A percentile compares a stretch with the other conserved stretches of the same genome.
These are phyloP conservation scores for Sporisorium scitamineum DNA, from an alignment of 1,284 basidiomycete species.

Conservation along the genomic window DNA sequence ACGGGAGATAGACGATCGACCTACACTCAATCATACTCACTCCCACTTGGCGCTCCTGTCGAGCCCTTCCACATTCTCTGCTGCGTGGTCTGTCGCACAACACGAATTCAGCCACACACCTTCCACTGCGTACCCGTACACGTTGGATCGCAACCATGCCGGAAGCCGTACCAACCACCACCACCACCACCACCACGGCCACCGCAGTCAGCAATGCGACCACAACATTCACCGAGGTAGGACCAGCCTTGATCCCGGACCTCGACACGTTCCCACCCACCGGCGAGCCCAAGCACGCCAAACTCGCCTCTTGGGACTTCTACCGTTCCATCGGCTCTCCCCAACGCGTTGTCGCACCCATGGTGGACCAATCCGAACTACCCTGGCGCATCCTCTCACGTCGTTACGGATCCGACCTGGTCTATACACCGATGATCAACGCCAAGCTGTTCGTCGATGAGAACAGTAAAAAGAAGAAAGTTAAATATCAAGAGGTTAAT, in stretches of 20 bases:
- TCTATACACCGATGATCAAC: slow-evolving; percentile 98
- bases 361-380: slow-evolving; percentile 97
- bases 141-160: slow-evolving; percentile 23
- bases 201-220: not conserved
- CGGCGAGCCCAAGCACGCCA: slow-evolving; percentile 69
- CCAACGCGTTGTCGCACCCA: slow-evolving; percentile 90
- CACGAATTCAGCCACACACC: not conserved
- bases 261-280: slow-evolving; percentile 63
- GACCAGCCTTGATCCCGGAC: slow-evolving; percentile 31
- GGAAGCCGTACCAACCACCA: slow-evolving; percentile 20
- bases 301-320: slow-evolving; percentile 83
- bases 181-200: not conserved
- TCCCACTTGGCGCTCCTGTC: slow-evolving; percentile 13
- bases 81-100: not conserved
- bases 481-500: slow-evolving; percentile 43
- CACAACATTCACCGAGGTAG: slow-evolving; percentile 20
- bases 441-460: slow-evolving; percentile 80
- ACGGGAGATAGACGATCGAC: not conserved
- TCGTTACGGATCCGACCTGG: slow-evolving; percentile 82
- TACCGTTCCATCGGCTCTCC: slow-evolving; percentile 85
- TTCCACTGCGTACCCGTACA: not conserved
- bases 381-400: slow-evolving; percentile 87
- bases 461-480: slow-evolving; percentile 45
- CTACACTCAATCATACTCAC: slow-evolving; percentile 16
- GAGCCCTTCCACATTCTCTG: slow-evolving; percentile 5